Evolutionary conservation across 768 basidiomycete genomes (phyloP), one percentile per base, ranked within the genome.

Genomic region (Amanita polypyramis): DNA sequence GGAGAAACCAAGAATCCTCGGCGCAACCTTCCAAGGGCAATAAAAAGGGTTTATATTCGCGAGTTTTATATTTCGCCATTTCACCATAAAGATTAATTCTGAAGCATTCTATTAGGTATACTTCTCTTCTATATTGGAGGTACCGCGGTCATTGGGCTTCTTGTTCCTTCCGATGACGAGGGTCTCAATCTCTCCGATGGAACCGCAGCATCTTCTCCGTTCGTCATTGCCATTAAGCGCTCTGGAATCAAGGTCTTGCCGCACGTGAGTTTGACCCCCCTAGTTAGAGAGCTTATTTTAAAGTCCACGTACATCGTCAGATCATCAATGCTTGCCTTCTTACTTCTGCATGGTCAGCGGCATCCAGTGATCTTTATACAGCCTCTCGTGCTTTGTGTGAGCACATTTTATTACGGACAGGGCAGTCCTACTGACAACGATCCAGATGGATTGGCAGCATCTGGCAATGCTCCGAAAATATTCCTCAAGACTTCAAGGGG

Each of bases 311-410:
- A n/a, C 11, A 2, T 25, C 17, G 6, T 10, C 38, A 85, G 82
- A 68, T 89, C 33, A 88, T 90, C 60, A 91, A 89, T 58, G 86
- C 84, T 2, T 80, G 77, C 60, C 71, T 95, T 11, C 65, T 98
- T 53, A 89, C 85, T 33, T 89, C 91, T 2, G 92, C 93, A 4
- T 93, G 88, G 84, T 95, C 92, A 20, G 92, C 93, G 29, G 89
- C 87, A 4, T 83, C 82, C 19, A 86, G 84, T 61, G 91, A 95
- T 60, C 62, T 96, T 39, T 95, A 91, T 67, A 93, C 90, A 3
- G 83, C 84, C 39, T 92, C 91, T 14, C 80, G 87, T 47, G 86
- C 85, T 0, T 73, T 97, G 7, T 94, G 85, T 87, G 52, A 56
- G 82, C 70, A 21, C 30, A 35, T 25, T 12, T 30, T 4, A 6